These are phyloP conservation scores for Cladobotryum protrusum DNA, from an alignment of 2,329 filamentous ascomycete genomes.

Conservation along the genomic window DNA sequence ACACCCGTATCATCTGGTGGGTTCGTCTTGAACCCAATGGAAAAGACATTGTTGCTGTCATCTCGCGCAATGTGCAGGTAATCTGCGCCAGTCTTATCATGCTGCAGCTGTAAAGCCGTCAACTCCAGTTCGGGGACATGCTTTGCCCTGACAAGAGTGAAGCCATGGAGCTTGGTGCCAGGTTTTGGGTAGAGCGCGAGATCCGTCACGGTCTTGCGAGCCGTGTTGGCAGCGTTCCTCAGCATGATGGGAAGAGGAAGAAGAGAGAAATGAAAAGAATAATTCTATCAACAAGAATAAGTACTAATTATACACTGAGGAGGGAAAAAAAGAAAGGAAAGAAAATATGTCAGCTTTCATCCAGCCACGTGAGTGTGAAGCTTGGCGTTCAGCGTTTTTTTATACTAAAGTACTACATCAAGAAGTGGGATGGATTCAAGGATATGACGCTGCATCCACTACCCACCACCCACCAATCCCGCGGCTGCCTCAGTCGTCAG, in stretches of 20 bases:
- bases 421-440: no score
- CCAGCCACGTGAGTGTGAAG: no score
- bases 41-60: constrained; percentile 98
- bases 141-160: constrained; percentile 82
- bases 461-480: no score
- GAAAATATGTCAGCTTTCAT: neutral
- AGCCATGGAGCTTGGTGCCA: constrained; percentile 86
- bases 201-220: constrained; percentile 64
- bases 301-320: constrained; percentile 7
- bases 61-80: constrained; percentile 93
- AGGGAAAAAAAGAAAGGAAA: neutral
- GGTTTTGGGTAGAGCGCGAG: constrained; percentile 68
- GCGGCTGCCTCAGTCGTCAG: no score
- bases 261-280: neutral
- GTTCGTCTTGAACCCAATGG: constrained; percentile 98
- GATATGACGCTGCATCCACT: no score
- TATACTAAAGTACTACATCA: no score
- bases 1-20: constrained; percentile 93
- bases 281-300: neutral
- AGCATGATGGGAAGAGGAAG: constrained; percentile 35
- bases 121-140: constrained; percentile 91
- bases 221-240: constrained; percentile 45
- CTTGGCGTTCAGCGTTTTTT: no score
- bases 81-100: constrained; percentile 92
- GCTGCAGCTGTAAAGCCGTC: constrained; percentile 81